Evolutionary conservation across 257 asterid genomes (phyloP), one percentile per base, ranked within the genome.

Genomic region (Solanum dulcamara): DNA sequence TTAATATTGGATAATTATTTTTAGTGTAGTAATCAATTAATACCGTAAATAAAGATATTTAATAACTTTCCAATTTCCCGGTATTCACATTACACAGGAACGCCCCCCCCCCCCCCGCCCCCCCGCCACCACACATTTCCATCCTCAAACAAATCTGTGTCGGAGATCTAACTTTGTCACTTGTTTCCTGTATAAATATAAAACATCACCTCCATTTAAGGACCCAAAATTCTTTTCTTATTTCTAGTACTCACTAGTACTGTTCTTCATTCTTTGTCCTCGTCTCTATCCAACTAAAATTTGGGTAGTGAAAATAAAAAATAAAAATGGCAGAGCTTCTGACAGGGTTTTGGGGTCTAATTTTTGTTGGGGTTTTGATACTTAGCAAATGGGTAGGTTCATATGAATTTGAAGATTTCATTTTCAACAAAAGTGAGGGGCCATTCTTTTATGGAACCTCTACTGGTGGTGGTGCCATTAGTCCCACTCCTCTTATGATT

Each of bases 401-500:
- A 85, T 91, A 80, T 81, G 94, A 93, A 70, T 84, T 93, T 90
- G 94, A 91, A 83, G 95, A 89, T 11, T 22, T 87, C 24, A 87
- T 87, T 32, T 30, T 81, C 81, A 88, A 87, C 80, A 91, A 89
- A 89, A 91, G 92, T 35, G 90, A 89, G 74, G 85, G 88, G 28
- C 84, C 94, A 2, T 37, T 5, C 40, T 37, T 37, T 35, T 35
- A 35, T 35, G 5, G 38, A 50, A 70, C 87, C 42, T 32, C 88
- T 13, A 81, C 90, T 35, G 92, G 90, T 50, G 92, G 91, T 32
- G 86, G 85, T 10, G 85, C 91, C 81, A 53, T 80, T 85, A 90
- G 87, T 37, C 85, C 92, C 20, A 57, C 88, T 85, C 90, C 97
- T 85, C 92, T 94, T 70, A 91, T 93, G 98, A 98, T 96, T 87